A percentile compares a stretch with the other conserved stretches of the same genome.
Conservation (phyloP, 306 rosid genomes). For the Lupinus albus region DNA sequence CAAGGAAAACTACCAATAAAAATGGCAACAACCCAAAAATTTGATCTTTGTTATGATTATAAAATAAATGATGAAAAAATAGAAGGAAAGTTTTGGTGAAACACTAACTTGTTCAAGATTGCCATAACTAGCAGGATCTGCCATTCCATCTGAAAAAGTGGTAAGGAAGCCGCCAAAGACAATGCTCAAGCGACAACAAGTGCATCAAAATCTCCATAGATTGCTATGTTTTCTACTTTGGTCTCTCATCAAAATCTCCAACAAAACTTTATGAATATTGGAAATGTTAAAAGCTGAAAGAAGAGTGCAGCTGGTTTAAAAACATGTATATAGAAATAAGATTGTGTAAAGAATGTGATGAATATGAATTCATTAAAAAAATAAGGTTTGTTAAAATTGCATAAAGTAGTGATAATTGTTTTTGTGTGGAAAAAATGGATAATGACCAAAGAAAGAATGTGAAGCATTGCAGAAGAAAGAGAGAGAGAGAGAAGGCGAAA, state of each 20-base stretch:
- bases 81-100: conserved; percentile 21
- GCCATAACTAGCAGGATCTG: conserved; percentile 72
- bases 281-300: conserved; percentile 14
- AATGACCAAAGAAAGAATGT: conserved; percentile 26
- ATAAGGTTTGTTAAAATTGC: conserved; percentile 29
- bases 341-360: background rate
- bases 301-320: background rate
- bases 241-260: conserved; percentile 70
- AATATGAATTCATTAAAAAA: conserved; percentile 15
- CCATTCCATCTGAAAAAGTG: no score
- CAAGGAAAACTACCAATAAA: no score
- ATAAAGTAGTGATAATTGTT: conserved; percentile 14
- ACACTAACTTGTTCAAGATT: conserved; percentile 76
- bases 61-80: conserved; percentile 18
- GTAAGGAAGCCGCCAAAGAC: no score
- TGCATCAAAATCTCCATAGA: conserved; percentile 83
- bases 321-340: no score
- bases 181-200: conserved; percentile 57
- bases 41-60: background rate
- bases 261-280: conserved; percentile 30
- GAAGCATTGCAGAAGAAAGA: conserved; percentile 38
- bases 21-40: background rate
- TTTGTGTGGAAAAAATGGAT: conserved; percentile 37
- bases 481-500: conserved; percentile 54
- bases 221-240: conserved; percentile 51